phyloP scores from a whole-genome alignment of 805 yeast species.

The Kluyveromyces dobzhanskii region DNA sequence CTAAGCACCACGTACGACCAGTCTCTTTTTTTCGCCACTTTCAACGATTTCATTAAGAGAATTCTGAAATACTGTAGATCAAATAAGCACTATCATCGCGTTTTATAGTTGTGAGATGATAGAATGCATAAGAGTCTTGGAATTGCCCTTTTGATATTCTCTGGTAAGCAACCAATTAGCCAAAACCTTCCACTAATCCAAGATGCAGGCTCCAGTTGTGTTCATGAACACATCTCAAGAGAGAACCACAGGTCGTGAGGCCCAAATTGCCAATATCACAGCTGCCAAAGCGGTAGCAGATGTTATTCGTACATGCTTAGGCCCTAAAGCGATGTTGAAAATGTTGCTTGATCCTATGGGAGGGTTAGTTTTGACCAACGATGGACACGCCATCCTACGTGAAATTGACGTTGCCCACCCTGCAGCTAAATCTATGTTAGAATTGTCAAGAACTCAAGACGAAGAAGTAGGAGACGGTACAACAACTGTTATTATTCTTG shows the following conservation, averaged over 20 bases:
- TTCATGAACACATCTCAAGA: conserved; percentile 82
- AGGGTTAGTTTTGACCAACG: conserved; percentile 93
- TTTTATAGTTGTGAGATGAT: too few species aligned
- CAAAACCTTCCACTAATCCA: too few species aligned
- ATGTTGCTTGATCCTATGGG: conserved; percentile 94
- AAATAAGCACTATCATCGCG: too few species aligned
- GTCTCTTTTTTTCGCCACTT: too few species aligned
- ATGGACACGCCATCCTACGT: conserved; percentile 95
- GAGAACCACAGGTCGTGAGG: conserved; percentile 94
- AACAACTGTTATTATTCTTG: conserved; percentile 91
- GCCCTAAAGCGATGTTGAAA: conserved; percentile 98
- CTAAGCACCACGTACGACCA: too few species aligned
- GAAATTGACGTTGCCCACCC: conserved; percentile 98
- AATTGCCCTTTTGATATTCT: too few species aligned
- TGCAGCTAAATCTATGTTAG: conserved; percentile 98
- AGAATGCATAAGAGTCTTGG: too few species aligned
- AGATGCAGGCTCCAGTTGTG: conserved; percentile 79
- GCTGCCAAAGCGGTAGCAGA: conserved; percentile 99
- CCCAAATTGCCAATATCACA: conserved; percentile 92
- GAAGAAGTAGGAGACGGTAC: conserved; percentile 99
- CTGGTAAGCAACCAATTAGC: too few species aligned
- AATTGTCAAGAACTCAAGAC: conserved; percentile 92
- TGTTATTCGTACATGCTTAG: conserved; percentile 93
- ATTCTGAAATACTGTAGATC: too few species aligned
- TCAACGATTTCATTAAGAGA: too few species aligned